Percentiles rank a stretch among this genome's conserved stretches.
Conservation (phyloP, 2,329 filamentous ascomycete species). For the Trichoderma brevicompactum region DNA sequence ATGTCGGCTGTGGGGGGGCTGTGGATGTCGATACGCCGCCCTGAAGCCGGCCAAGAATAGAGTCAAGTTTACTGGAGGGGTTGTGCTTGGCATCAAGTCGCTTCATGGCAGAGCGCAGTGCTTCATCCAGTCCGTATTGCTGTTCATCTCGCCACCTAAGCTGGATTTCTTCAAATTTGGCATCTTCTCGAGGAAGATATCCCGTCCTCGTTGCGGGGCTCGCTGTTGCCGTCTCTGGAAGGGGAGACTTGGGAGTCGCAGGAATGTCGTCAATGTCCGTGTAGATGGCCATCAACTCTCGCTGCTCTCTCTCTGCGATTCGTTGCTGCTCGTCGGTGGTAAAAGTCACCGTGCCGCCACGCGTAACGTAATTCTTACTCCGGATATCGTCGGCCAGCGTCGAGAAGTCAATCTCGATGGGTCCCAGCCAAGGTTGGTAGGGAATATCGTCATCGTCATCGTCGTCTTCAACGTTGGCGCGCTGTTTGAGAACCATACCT, state of each 20-base stretch:
- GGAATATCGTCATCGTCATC: conserved; percentile 63
- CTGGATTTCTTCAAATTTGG: conserved; percentile 54
- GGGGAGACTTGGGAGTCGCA: conserved; percentile 59
- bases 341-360: conserved; percentile 57
- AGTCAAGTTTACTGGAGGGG: conserved; percentile 46
- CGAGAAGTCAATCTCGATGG: conserved; percentile 52
- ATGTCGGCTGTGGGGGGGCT: conserved; percentile 30
- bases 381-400: conserved; percentile 51
- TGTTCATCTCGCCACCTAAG: conserved; percentile 54
- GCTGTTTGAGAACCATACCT: conserved; percentile 68
- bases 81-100: conserved; percentile 48
- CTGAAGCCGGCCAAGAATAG: conserved; percentile 46
- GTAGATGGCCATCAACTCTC: conserved; percentile 66
- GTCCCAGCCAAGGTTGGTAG: conserved; percentile 58
- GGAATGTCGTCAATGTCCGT: conserved; percentile 59
- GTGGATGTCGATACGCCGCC: conserved; percentile 29
- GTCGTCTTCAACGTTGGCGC: conserved; percentile 53
- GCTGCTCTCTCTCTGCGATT: conserved; percentile 61
- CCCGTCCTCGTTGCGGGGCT: conserved; percentile 38
- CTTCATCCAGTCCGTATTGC: conserved; percentile 50
- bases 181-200: conserved; percentile 46
- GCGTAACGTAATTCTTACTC: conserved; percentile 56
- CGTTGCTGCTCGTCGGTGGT: conserved; percentile 59
- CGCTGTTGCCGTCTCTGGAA: conserved; percentile 40
- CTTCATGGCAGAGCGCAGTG: conserved; percentile 49